Base-by-base conservation (phyloP, 2,329 filamentous ascomycete genomes). In the Falciphora oryzae region DNA sequence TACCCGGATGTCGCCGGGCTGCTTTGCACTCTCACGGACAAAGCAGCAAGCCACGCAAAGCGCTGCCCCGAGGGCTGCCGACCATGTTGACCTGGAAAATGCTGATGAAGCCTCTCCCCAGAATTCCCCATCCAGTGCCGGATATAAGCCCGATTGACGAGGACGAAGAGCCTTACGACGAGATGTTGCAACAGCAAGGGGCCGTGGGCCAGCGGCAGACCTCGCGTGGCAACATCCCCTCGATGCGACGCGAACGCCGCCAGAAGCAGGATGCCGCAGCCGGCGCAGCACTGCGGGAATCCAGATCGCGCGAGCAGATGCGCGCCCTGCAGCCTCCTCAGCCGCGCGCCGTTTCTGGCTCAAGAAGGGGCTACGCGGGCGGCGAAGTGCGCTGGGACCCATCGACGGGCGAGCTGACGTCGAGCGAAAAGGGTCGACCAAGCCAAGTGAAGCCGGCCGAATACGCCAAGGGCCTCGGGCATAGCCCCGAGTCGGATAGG, bases 371-470 rank as follows among this genome's bases (percentile, higher is more conserved):
- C n/a, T 70, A 70, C 50, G 71, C 74, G 59, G 72, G 72, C 38
- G 73, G 75, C 62, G 79, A 83, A 66, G 81, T 80, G 28, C 78
- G 80, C 68, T 90, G 87, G 87, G 87, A 91, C 75, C 83, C 83
- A 61, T 85, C 84, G 71, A 88, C 88, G 3, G 88, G 86, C 11
- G 88, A 90, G 70, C 84, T 86, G 56, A 88, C 85, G 6, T 81
- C 79, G n/a, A 83, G 78, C 64, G 75, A 80, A 27, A 80, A 77
- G 61, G 86, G 86, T 18, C 84, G 81, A 65, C 77, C 83, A 31
- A 82, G 81, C 56, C 84, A 85, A 66, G 81, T 84, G 31, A 84
- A 81, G 66, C 84, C 87, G 25, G 81, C 82, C 38, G 77, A 81
- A 65, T 83, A 77, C 67, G 77, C 73, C 3, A 75, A 77, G 18